Base-by-base conservation (phyloP, 1,139 yeast species). In the Yamadazyma mexicana region DNA sequence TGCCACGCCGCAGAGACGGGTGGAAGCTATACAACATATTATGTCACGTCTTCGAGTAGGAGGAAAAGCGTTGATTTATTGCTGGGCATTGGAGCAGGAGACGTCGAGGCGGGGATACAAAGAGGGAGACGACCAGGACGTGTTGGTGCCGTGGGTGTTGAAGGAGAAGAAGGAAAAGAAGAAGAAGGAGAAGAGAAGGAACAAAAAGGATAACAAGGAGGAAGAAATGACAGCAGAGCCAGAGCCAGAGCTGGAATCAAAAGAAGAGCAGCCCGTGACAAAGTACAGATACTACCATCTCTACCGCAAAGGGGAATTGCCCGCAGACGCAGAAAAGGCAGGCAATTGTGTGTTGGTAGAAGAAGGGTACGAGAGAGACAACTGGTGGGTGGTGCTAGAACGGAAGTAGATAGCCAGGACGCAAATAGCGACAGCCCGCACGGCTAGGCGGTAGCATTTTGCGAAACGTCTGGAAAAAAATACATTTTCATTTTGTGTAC, bases 31-130 rank as follows among this genome's bases (percentile, higher is more conserved):
- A 2, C 51, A 53, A 12, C 85, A 83, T 43, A 83, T 91, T 2
- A 58, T 92, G 29, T 62, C 80, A 12, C 79, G 80, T 43, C 59
- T 92, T 36, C 70, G 59, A 34, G 44, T 53, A 0, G 80, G 80
- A 1, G 96, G 96, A 1, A 77, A 75, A 40, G 84, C 88, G 0
- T 66, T 94, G 48, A 75, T 92, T 11, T 91, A 91, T 56, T 95
- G 95, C 40, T 92, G 98, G 98, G 98, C 98, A 0, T 64, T 92
- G 39, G 98, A 94, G 51, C 98, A 92, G 59, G 87, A 83, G 46
- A 76, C 71, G 26, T 86, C 96, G 0, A 70, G 96, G 43, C 70
- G 97, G 49, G 97, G 97, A 0, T 91, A 87, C 63, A 82, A 84
- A 50, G 88, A 80, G 46, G 95, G 94, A 3, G 91, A 85, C 77